These are phyloP conservation scores for Fusarium euwallaceae DNA, from an alignment of 2,329 filamentous ascomycete species.

Conservation along the genomic window DNA sequence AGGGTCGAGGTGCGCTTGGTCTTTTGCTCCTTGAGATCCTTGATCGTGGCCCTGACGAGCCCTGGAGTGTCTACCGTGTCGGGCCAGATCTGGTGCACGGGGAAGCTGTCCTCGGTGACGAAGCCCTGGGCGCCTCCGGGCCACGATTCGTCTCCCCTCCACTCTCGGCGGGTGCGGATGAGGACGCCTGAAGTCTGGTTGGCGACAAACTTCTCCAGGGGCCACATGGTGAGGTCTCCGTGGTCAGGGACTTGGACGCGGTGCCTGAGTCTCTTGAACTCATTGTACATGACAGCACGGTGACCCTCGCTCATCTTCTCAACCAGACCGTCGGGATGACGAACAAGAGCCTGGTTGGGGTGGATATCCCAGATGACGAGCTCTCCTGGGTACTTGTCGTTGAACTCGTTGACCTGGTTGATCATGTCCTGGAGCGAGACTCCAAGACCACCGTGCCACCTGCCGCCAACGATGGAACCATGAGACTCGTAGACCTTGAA, in stretches of 20 bases:
- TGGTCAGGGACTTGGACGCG: conserved; percentile 35
- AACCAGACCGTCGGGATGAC: neutral
- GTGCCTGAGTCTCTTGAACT: conserved; percentile 41
- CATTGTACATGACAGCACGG: conserved; percentile 31
- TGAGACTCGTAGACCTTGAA: conserved; percentile 39
- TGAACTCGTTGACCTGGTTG: conserved; percentile 48
- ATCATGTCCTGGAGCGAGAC: conserved; percentile 47
- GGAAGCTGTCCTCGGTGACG: conserved; percentile 43
- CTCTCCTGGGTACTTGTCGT: conserved; percentile 48
- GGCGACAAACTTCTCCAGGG: conserved; percentile 46
- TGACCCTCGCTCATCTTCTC: conserved; percentile 5
- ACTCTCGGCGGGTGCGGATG: conserved; percentile 44
- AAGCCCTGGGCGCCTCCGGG: conserved; percentile 48
- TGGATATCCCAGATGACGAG: conserved; percentile 52
- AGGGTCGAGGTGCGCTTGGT: conserved; percentile 23
- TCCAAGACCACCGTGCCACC: conserved; percentile 45
- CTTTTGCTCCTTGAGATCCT: conserved; percentile 14
- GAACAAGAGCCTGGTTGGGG: neutral
- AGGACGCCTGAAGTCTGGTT: conserved; percentile 44
- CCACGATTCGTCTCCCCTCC: conserved; percentile 36
- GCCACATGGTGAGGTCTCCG: conserved; percentile 44
- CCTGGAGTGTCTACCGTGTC: conserved; percentile 20
- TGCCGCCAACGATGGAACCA: conserved; percentile 19
- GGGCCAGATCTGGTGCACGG: conserved; percentile 42
- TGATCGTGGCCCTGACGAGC: conserved; percentile 42